phyloP scores from a whole-genome alignment of 2,329 filamentous ascomycete genomes.

The Colletotrichum endophyticum region DNA sequence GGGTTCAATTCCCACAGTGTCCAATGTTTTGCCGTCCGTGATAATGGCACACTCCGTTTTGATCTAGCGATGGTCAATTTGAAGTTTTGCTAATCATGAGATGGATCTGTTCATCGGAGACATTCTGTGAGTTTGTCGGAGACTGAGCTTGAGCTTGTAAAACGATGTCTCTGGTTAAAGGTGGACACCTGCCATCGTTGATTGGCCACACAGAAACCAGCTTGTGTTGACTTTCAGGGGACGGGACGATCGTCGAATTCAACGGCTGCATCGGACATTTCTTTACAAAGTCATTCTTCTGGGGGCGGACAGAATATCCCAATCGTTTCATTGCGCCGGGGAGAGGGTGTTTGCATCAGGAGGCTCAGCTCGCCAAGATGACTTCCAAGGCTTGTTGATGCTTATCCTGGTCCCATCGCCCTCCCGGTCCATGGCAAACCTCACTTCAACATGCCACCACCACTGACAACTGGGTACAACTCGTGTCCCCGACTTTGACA shows the following conservation, averaged over 20 bases:
- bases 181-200: fast-evolving
- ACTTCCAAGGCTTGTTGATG: not conserved
- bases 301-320: not conserved
- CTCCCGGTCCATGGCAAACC: not conserved
- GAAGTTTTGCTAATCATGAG: fast-evolving
- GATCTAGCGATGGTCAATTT: fast-evolving
- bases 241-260: not conserved
- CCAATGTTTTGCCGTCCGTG: not conserved
- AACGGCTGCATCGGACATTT: not conserved
- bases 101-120: fast-evolving
- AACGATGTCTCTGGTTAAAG: not conserved
- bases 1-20: constrained; percentile 21
- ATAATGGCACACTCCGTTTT: not conserved
- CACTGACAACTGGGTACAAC: not conserved
- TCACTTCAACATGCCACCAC: not conserved
- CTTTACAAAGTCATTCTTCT: fast-evolving
- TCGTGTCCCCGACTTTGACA: not conserved
- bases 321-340: not conserved
- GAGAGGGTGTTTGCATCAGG: not conserved
- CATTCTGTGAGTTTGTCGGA: fast-evolving
- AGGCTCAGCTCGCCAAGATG: not conserved
- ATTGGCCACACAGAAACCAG: not conserved
- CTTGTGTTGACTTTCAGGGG: not conserved
- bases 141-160: not conserved
- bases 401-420: not conserved